phyloP scores from a whole-genome alignment of 208 protist species.

The Leishmania braziliensis region DNA sequence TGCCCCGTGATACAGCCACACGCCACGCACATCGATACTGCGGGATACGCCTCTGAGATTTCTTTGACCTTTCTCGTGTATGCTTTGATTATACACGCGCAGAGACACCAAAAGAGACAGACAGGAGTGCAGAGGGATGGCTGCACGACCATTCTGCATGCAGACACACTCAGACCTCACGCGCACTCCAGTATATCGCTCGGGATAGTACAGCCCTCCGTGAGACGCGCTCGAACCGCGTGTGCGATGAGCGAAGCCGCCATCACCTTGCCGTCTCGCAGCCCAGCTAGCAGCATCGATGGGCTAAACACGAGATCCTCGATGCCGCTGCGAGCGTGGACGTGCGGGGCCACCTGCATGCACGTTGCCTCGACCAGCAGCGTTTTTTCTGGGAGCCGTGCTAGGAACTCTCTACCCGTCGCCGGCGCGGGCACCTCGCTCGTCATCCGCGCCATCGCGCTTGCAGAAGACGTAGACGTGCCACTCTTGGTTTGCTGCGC shows the following conservation, averaged over 20 bases:
- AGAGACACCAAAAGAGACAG: neutral
- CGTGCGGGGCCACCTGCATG: slow-evolving; percentile 47
- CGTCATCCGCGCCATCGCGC: neutral
- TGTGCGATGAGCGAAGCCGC: slow-evolving; percentile 64
- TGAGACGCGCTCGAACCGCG: slow-evolving; percentile 36
- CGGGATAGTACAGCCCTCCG: slow-evolving; percentile 14
- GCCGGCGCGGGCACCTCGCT: slow-evolving; percentile 15
- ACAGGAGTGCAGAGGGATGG: neutral
- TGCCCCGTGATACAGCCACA: neutral
- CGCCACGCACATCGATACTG: neutral
- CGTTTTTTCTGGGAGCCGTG: slow-evolving; percentile 15
- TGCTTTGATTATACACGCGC: neutral
- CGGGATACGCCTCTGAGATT: neutral
- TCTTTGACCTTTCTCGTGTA: neutral
- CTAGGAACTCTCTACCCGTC: slow-evolving; percentile 17
- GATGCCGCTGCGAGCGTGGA: slow-evolving; percentile 41
- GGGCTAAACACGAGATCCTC: slow-evolving; percentile 74
- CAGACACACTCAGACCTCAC: neutral
- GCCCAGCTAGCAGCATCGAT: slow-evolving; percentile 78
- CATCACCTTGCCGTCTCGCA: slow-evolving; percentile 78
- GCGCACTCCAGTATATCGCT: slow-evolving; percentile 13
- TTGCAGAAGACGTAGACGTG: neutral
- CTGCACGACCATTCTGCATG: neutral
- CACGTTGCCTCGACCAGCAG: slow-evolving; percentile 42
- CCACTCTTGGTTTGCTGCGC: neutral